phyloP scores from a whole-genome alignment of 2,329 filamentous ascomycete genomes.

The Tetracladium maxilliforme region DNA sequence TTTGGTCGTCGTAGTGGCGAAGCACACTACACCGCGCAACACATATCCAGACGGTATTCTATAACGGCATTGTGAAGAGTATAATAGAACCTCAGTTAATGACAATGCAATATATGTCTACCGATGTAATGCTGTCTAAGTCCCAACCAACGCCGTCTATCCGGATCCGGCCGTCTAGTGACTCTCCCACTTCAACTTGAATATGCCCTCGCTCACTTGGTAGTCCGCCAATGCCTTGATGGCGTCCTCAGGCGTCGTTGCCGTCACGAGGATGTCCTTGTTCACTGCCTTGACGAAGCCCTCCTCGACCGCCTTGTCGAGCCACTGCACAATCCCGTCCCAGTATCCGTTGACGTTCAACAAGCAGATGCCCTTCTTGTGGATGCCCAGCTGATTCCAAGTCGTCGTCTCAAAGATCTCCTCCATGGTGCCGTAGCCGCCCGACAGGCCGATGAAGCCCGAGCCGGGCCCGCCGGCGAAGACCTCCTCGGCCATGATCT shows the following conservation, averaged over 20 bases:
- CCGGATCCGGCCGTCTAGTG: conserved; percentile 1
- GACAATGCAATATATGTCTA: too few species aligned
- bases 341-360: conserved; percentile 87
- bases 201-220: conserved; percentile 57
- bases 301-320: conserved; percentile 56
- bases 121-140: too few species aligned
- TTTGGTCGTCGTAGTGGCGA: too few species aligned
- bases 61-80: too few species aligned
- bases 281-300: conserved; percentile 66
- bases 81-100: too few species aligned
- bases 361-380: conserved; percentile 63
- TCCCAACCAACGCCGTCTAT: too few species aligned
- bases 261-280: conserved; percentile 65
- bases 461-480: conserved; percentile 66
- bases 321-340: conserved; percentile 74
- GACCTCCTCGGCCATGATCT: conserved; percentile 83
- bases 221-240: conserved; percentile 59
- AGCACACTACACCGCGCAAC: too few species aligned
- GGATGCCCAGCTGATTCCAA: conserved; percentile 96
- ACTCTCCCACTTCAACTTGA: conserved; percentile 67
- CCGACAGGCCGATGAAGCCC: conserved; percentile 78
- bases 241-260: conserved; percentile 56
- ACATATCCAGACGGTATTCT: too few species aligned
- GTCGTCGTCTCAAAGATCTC: conserved; percentile 85
- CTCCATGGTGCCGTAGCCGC: conserved; percentile 90